These are phyloP conservation scores for Solanum megistacrolobum DNA, from an alignment of 257 asterid species.

Conservation along the genomic window DNA sequence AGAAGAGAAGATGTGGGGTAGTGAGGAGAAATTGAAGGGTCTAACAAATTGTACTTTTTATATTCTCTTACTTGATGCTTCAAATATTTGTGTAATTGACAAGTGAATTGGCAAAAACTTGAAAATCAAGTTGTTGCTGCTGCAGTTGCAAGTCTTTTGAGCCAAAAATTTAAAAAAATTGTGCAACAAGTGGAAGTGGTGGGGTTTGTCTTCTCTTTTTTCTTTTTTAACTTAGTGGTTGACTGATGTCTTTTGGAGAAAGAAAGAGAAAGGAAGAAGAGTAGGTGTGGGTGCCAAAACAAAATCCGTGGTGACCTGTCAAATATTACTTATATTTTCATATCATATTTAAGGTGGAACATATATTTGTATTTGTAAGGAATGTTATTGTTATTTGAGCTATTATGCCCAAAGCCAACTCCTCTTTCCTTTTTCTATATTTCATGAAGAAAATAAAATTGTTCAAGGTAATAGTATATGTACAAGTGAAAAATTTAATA, in stretches of 20 bases:
- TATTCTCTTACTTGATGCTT: not conserved
- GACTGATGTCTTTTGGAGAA: constrained; percentile 2
- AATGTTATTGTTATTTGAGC: not conserved
- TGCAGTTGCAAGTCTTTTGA: not conserved
- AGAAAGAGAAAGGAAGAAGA: not conserved
- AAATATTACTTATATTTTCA: not conserved
- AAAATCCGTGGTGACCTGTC: not conserved
- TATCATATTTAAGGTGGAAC: not conserved
- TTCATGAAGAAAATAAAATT: not conserved
- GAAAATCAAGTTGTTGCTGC: not conserved
- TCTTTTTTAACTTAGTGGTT: not conserved
- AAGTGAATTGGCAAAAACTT: not conserved
- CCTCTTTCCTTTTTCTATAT: not conserved
- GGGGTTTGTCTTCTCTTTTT: not conserved
- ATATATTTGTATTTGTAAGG: not conserved
- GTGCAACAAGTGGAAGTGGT: not conserved
- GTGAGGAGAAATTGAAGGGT: not conserved
- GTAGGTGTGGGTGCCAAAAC: not conserved
- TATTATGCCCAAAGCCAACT: not conserved
- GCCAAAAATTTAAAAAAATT: not conserved
- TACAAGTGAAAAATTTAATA: too few relatives aligned
- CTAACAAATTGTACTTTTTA: not conserved
- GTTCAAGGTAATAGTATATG: too few relatives aligned
- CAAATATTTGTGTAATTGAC: not conserved
- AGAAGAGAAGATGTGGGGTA: not conserved